Percentiles rank a stretch among this genome's conserved stretches.
Conservation (phyloP, 202 grass and related monocot species). For the Digitaria exilis region DNA sequence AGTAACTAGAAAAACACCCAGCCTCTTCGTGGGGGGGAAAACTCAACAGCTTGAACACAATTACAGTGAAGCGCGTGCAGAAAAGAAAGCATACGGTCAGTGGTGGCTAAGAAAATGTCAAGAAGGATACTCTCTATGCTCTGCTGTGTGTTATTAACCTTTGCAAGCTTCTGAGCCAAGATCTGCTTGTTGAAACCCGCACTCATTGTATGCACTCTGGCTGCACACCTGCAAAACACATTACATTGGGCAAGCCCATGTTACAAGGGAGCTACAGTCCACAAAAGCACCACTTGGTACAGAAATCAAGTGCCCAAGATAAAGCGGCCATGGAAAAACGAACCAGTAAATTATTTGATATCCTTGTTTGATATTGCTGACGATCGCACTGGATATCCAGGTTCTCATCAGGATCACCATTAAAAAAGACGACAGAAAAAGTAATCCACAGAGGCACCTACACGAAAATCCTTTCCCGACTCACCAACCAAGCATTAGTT, state of each 20-base stretch:
- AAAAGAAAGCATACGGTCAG: slow-evolving; percentile 16
- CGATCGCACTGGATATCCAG: not conserved
- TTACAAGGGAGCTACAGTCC: not conserved
- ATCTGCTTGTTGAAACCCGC: slow-evolving; percentile 82
- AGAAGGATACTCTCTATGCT: slow-evolving; percentile 99
- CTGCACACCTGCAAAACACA: slow-evolving; percentile 38
- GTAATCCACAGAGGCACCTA: too few relatives aligned
- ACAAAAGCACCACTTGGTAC: not conserved
- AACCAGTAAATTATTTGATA: not conserved
- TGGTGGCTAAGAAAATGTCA: slow-evolving; percentile 12
- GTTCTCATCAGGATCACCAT: not conserved
- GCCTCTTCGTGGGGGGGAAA: not conserved
- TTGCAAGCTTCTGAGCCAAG: slow-evolving; percentile 80
- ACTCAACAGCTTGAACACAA: not conserved
- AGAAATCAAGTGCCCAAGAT: not conserved
- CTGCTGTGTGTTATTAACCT: slow-evolving; percentile 88
- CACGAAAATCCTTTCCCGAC: not conserved
- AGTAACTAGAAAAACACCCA: not conserved
- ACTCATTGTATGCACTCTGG: slow-evolving; percentile 49
- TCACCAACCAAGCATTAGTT: slow-evolving; percentile 33
- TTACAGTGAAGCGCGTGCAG: slow-evolving; percentile 11
- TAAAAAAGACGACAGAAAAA: not conserved
- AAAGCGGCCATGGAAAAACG: not conserved
- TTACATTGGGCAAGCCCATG: slow-evolving; percentile 18
- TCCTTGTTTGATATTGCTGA: not conserved